Evolutionary conservation across 768 basidiomycete genomes (phyloP), one percentile per base, ranked within the genome.

Genomic region (Trametes meyenii): DNA sequence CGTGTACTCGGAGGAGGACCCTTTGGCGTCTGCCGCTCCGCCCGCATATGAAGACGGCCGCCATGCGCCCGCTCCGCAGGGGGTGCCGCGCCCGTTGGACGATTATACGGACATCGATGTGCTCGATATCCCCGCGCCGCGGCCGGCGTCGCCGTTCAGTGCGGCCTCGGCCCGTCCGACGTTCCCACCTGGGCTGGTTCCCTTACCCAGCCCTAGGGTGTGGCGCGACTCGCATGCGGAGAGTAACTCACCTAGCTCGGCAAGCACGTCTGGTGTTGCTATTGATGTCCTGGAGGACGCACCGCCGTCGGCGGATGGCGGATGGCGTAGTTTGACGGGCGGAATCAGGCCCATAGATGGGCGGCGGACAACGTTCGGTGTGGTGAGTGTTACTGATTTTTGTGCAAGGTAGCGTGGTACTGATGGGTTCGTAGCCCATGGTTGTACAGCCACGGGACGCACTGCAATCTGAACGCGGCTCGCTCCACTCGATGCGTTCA

Each of bases 221-320:
- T 78, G 74, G 77, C 74, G 74, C 35, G 73, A 73, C 50, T 79
- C 72, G 63, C 71, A 61, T 49, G 63, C 51, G 29, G 29, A 8
- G 23, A 62, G 59, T 60, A 63, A 50, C 48, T 42, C 48, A 11
- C 26, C 60, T 6, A 68, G 56, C 21, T 60, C 62, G 8, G 58
- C 39, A 17, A 46, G 50, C n/a, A 65, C 65, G 42, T 65, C 65
- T 3, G 67, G 60, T 5, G 69, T 85, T 55, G 73, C 79, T 3
- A 80, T 85, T 19, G 87, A 90, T 68, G 69, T 89, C 5, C 74
- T 89, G 16, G 90, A 92, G 62, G 86, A 89, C 36, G 85, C 79
- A 23, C 89, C 90, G 8, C 89, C 90, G 2, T 69, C 70, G 57
- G 84, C 89, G 24, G 79, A 79, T 19, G 83, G 81, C 56, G 76